phyloP scores from a whole-genome alignment of 148 eudicot genomes.

The Pharnaceum exiguum region DNA sequence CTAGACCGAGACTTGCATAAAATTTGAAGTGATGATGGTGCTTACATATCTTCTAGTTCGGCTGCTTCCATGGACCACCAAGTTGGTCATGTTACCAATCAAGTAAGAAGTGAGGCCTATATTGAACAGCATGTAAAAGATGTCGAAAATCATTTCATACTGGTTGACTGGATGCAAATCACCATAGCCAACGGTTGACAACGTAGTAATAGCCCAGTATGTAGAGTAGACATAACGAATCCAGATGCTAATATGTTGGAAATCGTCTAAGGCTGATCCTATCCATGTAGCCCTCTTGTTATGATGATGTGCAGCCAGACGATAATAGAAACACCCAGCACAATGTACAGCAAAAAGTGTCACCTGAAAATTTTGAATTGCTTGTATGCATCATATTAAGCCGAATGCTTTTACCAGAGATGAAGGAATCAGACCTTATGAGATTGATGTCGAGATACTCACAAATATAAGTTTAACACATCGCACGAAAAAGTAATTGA shows the following conservation, averaged over 20 bases:
- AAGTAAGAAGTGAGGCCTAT: slow-evolving; percentile 86
- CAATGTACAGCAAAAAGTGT: slow-evolving; percentile 89
- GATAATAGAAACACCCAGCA: slow-evolving; percentile 85
- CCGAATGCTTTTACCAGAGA: neutral
- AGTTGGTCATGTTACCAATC: slow-evolving; percentile 95
- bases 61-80: slow-evolving; percentile 88
- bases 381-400: no score
- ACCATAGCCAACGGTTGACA: slow-evolving; percentile 92
- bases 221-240: slow-evolving; percentile 63
- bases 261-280: slow-evolving; percentile 59
- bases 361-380: slow-evolving; percentile 66
- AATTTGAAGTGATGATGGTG: neutral
- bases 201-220: slow-evolving; percentile 87
- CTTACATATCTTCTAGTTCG: slow-evolving; percentile 62
- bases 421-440: no score
- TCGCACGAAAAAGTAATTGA: slow-evolving; percentile 46
- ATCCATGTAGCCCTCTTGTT: slow-evolving; percentile 77
- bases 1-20: neutral
- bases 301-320: slow-evolving; percentile 68
- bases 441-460: no score
- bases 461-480: slow-evolving; percentile 36
- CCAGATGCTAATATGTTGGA: slow-evolving; percentile 58
- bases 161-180: slow-evolving; percentile 82
- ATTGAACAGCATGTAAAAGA: slow-evolving; percentile 83
- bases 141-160: slow-evolving; percentile 74